Percentiles rank a stretch among this genome's conserved stretches.
Conservation (phyloP, 2,329 filamentous ascomycete genomes). For the Ramularia collo-cygni region DNA sequence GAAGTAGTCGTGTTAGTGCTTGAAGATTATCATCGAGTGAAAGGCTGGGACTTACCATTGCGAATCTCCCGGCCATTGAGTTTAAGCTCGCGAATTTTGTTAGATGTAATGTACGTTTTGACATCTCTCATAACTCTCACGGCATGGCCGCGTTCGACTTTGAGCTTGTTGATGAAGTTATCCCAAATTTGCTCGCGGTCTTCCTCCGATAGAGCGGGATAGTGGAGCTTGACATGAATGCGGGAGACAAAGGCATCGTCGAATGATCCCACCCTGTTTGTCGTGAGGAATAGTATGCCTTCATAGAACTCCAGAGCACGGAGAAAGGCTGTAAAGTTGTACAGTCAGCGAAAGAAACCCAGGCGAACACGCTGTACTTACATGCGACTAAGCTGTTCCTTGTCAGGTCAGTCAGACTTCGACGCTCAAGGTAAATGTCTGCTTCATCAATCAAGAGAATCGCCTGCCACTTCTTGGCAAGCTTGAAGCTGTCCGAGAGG, state of each 20-base stretch:
- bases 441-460: not conserved
- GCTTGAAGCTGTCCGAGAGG: not conserved
- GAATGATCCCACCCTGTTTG: conserved; percentile 30
- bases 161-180: conserved; percentile 12
- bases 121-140: not conserved
- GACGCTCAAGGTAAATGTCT: not conserved
- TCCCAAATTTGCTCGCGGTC: conserved; percentile 19
- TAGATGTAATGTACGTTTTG: not conserved
- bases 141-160: not conserved
- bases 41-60: conserved; percentile 17
- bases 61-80: conserved; percentile 30
- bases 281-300: conserved; percentile 34
- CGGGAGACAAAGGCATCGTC: conserved; percentile 29
- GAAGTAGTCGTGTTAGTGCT: not conserved
- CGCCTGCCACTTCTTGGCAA: not conserved
- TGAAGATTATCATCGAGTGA: conserved; percentile 6
- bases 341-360: not conserved
- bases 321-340: not conserved
- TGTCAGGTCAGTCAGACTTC: not conserved
- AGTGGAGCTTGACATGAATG: conserved; percentile 28
- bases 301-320: conserved; percentile 25
- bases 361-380: not conserved
- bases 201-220: conserved; percentile 19
- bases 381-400: not conserved
- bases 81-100: conserved; percentile 11